Evolutionary conservation across 1,284 basidiomycete species (phyloP).

Genomic region (Wallemia ichthyophaga): DNA sequence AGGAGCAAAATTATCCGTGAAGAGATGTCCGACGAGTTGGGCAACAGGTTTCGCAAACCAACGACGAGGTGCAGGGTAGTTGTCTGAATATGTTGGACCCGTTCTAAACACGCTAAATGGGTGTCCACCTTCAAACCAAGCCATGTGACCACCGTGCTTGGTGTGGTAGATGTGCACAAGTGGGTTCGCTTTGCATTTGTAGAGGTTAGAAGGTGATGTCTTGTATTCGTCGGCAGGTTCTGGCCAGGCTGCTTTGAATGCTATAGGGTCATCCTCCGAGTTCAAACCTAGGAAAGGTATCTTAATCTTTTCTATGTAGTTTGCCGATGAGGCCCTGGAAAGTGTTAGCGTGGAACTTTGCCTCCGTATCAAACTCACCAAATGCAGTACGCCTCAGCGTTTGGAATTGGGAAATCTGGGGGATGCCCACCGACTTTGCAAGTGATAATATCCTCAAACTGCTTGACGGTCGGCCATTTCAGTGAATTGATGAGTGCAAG

Average conservation of each 20-base stretch:
- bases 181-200: background rate
- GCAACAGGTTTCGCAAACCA: background rate
- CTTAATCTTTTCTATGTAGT: background rate
- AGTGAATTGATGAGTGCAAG: background rate
- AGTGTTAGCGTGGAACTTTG: no score
- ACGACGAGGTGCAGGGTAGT: background rate
- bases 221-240: background rate
- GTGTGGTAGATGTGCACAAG: background rate
- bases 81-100: background rate
- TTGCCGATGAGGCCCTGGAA: background rate
- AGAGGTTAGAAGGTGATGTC: background rate
- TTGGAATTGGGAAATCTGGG: background rate
- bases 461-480: background rate
- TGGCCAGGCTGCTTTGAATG: background rate
- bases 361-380: no score
- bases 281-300: background rate
- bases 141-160: background rate
- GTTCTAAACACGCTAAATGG: background rate
- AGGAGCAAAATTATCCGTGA: background rate
- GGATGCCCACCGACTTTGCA: background rate
- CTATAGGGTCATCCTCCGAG: background rate
- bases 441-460: background rate
- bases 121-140: background rate
- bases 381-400: background rate
- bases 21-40: background rate